Evolutionary conservation across 805 yeast species (phyloP), one percentile per base, ranked within the genome.

Genomic region (Candida krabiensis): DNA sequence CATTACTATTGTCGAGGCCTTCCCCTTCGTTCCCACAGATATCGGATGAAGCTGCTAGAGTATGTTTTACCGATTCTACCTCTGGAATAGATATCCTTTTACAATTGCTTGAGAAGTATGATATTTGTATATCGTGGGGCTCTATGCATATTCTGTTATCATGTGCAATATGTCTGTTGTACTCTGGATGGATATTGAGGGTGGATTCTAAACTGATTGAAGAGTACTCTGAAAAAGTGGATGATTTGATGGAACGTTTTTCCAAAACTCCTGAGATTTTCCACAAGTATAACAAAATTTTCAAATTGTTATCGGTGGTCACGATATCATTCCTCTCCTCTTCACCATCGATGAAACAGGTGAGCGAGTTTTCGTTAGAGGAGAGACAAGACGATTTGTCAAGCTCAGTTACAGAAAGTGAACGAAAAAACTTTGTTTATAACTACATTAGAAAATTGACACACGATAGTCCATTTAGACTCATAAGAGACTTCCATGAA

Each of bases 21-120:
- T 35, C 38, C 6, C 38, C 38, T 6, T 35, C 32, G n/a, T 19
- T 35, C n/a, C 37, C 37, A 17, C 22, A 25, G 19, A 27, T 33
- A 5, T 15, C 19, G 16, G 30, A 26, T 14, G 29, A 16, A 7
- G 29, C 29, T 13, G 31, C 30, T 22, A 27, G 18, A 14, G 24
- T 33, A 4, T 33, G 37, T 19, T 26, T 33, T 9, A 26, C 16
- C 8, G 37, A 33, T 25, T 33, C 37, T n/a, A 25, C n/a, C 12
- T 11, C 37, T 8, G 29, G 30, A 17, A 33, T 33, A 14, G 31
- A 33, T 26, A 23, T 26, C 24, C 37, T 15, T 6, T 8, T 13
- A 9, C 30, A 33, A 28, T 11, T 33, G 19, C 19, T 12, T 11
- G 31, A 26, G 4, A 16, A 25, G 5, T 15, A 18, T 5, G n/a